Base-by-base conservation (phyloP, 768 basidiomycete genomes). In the Coprinellus aureogranulatus region DNA sequence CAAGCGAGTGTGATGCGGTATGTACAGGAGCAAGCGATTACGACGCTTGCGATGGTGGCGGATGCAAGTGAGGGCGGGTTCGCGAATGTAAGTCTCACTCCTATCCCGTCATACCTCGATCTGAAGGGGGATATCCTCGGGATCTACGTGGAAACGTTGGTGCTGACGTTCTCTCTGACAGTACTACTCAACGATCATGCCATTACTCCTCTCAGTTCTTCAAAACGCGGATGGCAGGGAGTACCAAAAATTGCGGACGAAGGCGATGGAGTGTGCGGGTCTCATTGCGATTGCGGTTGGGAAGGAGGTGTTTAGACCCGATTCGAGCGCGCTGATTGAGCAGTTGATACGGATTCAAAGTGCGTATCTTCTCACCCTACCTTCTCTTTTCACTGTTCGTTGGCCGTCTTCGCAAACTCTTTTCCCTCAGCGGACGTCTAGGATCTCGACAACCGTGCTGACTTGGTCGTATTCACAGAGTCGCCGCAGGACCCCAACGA, bases 251-350 rank as follows among this genome's bases (percentile, higher is more conserved):
- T 65, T 94, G 51, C 77, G 89, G 23, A 81, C 85, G 40, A 92
- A 94, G 66, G 90, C 91, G 0, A 94, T 96, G 90, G 93, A 95
- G 67, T 94, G 92, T 68, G 92, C 90, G 0, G 90, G 90, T 8
- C 75, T 93, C 22, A 88, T 92, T 59, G 92, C 91, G 2, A 90
- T 92, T 53, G 92, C 93, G 9, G 93, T 94, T 8, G 92, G 92
- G 0, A 79, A 85, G 6, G 88, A 94, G 22, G 73, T 88, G 10
- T 94, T 94, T 73, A 73, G 88, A 8, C 81, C 84, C 0, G 92
- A 96, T 64, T 84, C 92, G 1, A 77, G 78, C 6, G 80, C 81
- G 1, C 80, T 95, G 30, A 80, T 92, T 9, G 85, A 90, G 59
- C 70, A 87, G 30, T 75, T 96, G 26, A 84, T 93, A 49, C 77